Base-by-base conservation (phyloP, 2,329 filamentous ascomycete genomes). In the Polytolypa hystricis region DNA sequence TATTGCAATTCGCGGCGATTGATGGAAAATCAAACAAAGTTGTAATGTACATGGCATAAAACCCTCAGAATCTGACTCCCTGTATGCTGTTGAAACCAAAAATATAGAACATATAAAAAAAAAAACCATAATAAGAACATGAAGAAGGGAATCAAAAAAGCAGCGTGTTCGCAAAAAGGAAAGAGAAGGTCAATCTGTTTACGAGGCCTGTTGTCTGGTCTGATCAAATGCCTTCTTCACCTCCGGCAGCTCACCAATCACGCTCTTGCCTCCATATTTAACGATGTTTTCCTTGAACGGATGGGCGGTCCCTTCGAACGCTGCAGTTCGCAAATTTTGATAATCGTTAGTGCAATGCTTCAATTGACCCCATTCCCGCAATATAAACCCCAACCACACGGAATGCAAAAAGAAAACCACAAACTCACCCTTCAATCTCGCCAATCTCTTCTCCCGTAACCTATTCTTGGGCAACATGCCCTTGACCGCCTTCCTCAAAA, bases 401-500 rank as follows among this genome's bases (percentile, higher is more conserved):
- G 16, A n/a, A 33, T 20, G 11, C 30, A 17, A n/a, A 19, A 35
- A 25, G n/a, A 26, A 37, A 38, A 5, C 9, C 2, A 21, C 16
- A 20, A 37, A 25, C 18, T n/a, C 47, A 74, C 73, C 69, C 74
- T 96, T 98, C 57, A 98, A 65, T 49, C 91, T 71, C 25, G 79
- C 84, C 65, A 98, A 66, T 46, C 93, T 68, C 68, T 85, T 83
- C 59, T 95, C 86, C 51, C 89, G 70, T 54, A 98, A 65, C 53
- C 87, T 69, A 65, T 98, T 98, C 74, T 98, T 98, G 37, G 91
- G 91, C 62, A 98, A 64, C 91, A 98, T 98, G 33, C 93, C 93
- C 56, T 82, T 81, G 27, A 98, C 93, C 1, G 93, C 91, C 60
- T 86, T 83, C 53, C 85, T 73, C 57, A 98, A 63, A 25, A 98